Conservation (phyloP, 208 protist genomes). For the Leishmania martiniquensis region DNA sequence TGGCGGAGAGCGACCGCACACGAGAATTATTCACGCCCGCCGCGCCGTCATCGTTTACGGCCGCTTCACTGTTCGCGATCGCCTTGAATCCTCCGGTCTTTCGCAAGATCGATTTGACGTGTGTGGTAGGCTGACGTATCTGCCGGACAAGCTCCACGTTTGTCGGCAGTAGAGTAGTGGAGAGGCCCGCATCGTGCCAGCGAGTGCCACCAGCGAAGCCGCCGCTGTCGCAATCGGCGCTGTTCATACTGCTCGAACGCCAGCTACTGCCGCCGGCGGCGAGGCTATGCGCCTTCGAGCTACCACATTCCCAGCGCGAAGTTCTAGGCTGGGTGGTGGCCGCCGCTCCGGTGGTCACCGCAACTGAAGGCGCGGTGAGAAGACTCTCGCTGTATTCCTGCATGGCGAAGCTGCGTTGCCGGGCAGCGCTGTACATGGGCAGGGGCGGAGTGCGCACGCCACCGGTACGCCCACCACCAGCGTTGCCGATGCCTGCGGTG, state of each 20-base stretch:
- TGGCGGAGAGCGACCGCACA: constrained; percentile 11
- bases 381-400: neutral
- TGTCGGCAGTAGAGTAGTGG: neutral
- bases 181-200: neutral
- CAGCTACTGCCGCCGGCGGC: constrained; percentile 2
- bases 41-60: neutral
- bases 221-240: neutral
- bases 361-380: neutral
- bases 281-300: neutral
- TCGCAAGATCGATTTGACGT: constrained; percentile 34
- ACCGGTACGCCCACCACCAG: neutral
- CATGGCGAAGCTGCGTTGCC: neutral
- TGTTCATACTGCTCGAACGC: constrained; percentile 4
- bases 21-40: constrained; percentile 4
- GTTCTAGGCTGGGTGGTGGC: neutral
- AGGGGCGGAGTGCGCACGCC: neutral
- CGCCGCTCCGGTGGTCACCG: neutral
- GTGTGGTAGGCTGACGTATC: constrained; percentile 21
- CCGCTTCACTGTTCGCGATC: neutral
- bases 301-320: neutral
- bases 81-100: constrained; percentile 1
- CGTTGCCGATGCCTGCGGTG: neutral
- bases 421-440: neutral
- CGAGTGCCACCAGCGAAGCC: neutral
- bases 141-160: constrained; percentile 30